Evolutionary conservation across 176 grass and related monocot genomes (phyloP).

Genomic region (Carex scoparia): DNA sequence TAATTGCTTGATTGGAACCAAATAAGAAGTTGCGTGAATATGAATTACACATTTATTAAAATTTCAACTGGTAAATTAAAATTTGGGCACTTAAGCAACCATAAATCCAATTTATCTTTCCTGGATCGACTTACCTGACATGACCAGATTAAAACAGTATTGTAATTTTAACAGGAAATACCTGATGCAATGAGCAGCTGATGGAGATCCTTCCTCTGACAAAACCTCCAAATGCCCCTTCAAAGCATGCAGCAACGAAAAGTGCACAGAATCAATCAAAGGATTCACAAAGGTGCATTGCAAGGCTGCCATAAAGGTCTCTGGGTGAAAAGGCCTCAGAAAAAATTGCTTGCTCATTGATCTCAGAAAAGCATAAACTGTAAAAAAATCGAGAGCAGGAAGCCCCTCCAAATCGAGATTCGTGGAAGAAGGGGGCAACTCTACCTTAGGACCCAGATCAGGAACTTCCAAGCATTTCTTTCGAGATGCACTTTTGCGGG

Average conservation of each 20-base stretch:
- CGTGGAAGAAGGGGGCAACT: conserved; percentile 66
- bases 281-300: conserved; percentile 38
- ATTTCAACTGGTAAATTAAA: not conserved
- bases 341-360: conserved; percentile 71
- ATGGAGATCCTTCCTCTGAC: conserved; percentile 65
- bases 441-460: conserved; percentile 40
- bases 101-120: not conserved
- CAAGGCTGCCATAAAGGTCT: conserved; percentile 59
- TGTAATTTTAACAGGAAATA: conserved; percentile 25
- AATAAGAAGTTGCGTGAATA: not conserved
- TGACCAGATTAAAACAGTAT: not conserved
- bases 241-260: conserved; percentile 64
- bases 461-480: conserved; percentile 23
- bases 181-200: conserved; percentile 73
- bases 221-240: conserved; percentile 66
- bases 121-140: not conserved
- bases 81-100: not conserved
- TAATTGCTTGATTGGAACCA: conserved; percentile 1
- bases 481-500: conserved; percentile 34
- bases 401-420: conserved; percentile 56
- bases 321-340: conserved; percentile 63
- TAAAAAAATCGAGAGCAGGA: conserved; percentile 68
- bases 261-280: conserved; percentile 89
- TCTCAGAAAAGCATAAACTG: conserved; percentile 80
- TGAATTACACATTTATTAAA: not conserved